A percentile compares a stretch with the other conserved stretches of the same genome.
Evolutionary conservation across 1,139 yeast genomes (phyloP).

Genomic region (Yamadazyma aaseri): DNA sequence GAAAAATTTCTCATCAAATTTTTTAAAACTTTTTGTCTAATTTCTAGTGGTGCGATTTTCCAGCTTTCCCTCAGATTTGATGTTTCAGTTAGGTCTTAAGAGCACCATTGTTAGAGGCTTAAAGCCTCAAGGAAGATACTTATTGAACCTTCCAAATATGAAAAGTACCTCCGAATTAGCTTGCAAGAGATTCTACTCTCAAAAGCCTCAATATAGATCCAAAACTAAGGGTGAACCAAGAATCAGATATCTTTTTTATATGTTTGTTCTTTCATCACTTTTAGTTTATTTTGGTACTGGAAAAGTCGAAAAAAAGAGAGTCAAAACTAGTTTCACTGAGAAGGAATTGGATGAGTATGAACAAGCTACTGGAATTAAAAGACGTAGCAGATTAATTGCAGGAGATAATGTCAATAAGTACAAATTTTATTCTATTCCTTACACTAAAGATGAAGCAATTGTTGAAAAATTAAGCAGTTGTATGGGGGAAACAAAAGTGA

Average conservation of each 20-base stretch:
- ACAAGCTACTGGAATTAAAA: conserved; percentile 49
- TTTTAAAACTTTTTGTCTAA: background rate
- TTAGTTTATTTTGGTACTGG: conserved; percentile 53
- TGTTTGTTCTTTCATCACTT: conserved; percentile 52
- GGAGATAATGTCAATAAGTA: conserved; percentile 28
- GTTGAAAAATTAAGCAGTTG: conserved; percentile 20
- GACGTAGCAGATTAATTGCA: conserved; percentile 48
- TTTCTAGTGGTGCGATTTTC: background rate
- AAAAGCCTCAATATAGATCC: conserved; percentile 1
- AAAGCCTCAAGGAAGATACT: background rate
- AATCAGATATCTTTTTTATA: conserved; percentile 47
- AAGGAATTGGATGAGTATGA: conserved; percentile 58
- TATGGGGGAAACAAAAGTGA: conserved; percentile 36
- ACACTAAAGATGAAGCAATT: conserved; percentile 22
- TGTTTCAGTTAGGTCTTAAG: conserved; percentile 2
- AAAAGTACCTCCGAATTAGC: background rate
- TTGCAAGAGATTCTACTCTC: conserved; percentile 1
- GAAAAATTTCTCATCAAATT: conserved; percentile 4
- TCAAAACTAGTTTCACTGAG: conserved; percentile 53
- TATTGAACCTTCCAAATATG: background rate
- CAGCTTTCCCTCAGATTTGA: background rate
- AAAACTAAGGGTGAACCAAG: conserved; percentile 33
- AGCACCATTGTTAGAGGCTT: background rate
- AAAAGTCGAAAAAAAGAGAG: conserved; percentile 50
- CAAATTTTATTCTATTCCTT: conserved; percentile 47